Base-by-base conservation (phyloP, 2,329 filamentous ascomycete species). In the Calonectria hongkongensis region DNA sequence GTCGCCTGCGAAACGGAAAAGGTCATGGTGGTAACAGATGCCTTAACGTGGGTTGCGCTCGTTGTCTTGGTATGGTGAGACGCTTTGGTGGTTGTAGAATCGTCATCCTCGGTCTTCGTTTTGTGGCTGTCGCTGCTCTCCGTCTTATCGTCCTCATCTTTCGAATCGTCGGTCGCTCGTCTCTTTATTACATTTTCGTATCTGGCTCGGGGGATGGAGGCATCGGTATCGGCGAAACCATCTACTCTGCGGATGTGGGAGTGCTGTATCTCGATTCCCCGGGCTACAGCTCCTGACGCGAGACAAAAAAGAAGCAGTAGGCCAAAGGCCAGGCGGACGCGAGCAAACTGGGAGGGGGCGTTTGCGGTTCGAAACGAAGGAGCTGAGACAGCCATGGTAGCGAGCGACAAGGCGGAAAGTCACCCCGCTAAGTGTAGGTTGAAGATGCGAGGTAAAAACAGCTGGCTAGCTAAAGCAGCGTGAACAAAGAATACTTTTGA, bases 281-380 rank as follows among this genome's bases (percentile, higher is more conserved):
- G 74, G 41, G 79, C 79, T 28, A 76, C 47, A 41, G 66, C 70
- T 47, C 73, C 71, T 33, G 76, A 76, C 41, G 72, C 71, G 51
- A 80, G 75, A 79, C 79, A 80, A 67, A 80, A 30, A 39, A 79
- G 54, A 10, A 80, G 68, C 48, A 80, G 63, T 51, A 74, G 51
- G 43, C 60, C 70, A 28, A 77, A 64, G 28, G 74, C 54, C 45
- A 50, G 25, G 41, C 71, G 76, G 63, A 79, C 48, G 51, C 75
- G 70, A 18, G 76, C 65, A 4, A 69, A 62, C 10, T 48, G 64
- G 60, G 60, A 70, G 63, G 62, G 69, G 36, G 64, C 56, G 28
- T 48, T 28, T 27, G 56, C 50, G 21, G 33, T 43, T 68, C 58
- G 71, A 21, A 56, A 54, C n/a, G 58, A 25, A 33, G 58, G 58